Evolutionary conservation across 805 yeast species (phyloP), one percentile per base, ranked within the genome.

Genomic region (Starmerella floricola): DNA sequence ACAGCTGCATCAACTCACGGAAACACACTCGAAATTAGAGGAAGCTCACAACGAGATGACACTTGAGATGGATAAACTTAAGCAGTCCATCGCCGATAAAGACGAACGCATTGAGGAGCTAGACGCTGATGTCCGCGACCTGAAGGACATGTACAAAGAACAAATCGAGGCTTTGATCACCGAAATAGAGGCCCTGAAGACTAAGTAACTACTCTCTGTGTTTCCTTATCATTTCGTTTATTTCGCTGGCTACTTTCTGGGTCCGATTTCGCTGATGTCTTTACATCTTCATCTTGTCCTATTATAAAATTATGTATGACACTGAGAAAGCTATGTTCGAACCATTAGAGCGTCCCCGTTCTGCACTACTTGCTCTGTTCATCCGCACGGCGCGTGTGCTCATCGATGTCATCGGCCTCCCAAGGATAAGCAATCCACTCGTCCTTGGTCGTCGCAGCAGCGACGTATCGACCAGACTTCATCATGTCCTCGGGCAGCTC

Each of bases 401-500:
- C 68, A 55, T 81, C 94, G 52, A 83, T 84, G 61, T 83, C 91
- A 21, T 61, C 63, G 16, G 91, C 79, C 58, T 84, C 94, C 93
- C 94, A 83, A 31, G 94, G 94, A 61, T 84, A 83, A 32, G 88
- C 86, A 53, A 83, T 75, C 94, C 94, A 83, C 55, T 65, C 66
- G 57, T 83, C 94, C 20, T 76, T 76, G 31, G 80, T 79, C 31
- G 81, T 77, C 52, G 73, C 68, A 31, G 88, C 94, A 38, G 84
- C 80, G 36, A 78, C 61, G 59, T 84, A 84, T 47, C 74, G 69
- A 40, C 79, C 79, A 26, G 71, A 69, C 30, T 69, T 66, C 68
- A 83, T 69, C 65, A 79, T 66, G 12, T 70, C 72, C 38, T 64
- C 62, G 33, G 85, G 82, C 40, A 84, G 66, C 37, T 77, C 73